Percentiles rank a stretch among this genome's conserved stretches.
Conservation (phyloP, 495 filamentous ascomycete species). For the Letharia columbiana region DNA sequence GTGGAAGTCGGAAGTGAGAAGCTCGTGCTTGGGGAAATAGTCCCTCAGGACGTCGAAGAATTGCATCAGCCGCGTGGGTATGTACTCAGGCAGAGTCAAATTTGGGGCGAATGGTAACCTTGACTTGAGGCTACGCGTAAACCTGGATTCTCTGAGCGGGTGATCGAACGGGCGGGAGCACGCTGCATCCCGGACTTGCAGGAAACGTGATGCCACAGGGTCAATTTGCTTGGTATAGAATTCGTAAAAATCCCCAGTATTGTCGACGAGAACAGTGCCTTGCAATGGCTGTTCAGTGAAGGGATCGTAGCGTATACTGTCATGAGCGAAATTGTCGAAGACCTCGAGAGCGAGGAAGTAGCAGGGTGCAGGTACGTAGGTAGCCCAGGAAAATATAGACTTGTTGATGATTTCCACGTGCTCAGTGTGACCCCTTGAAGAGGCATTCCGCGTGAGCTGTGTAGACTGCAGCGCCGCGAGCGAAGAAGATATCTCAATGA, state of each 20-base stretch:
- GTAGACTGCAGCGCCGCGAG: conserved; percentile 70
- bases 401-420: conserved; percentile 91
- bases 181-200: conserved; percentile 64
- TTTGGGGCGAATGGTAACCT: conserved; percentile 62
- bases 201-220: conserved; percentile 71
- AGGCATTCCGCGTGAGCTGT: conserved; percentile 55
- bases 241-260: conserved; percentile 83
- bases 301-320: conserved; percentile 79
- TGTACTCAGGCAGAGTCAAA: conserved; percentile 75
- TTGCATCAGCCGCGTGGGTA: conserved; percentile 88
- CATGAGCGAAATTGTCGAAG: conserved; percentile 97
- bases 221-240: conserved; percentile 77
- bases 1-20: conserved; percentile 88
- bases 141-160: conserved; percentile 44
- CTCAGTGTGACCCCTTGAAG: conserved; percentile 61
- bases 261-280: conserved; percentile 77
- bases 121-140: conserved; percentile 49
- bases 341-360: conserved; percentile 98
- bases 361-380: conserved; percentile 77
- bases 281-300: conserved; percentile 69
- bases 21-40: conserved; percentile 80
- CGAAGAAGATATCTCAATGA: conserved; percentile 85
- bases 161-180: conserved; percentile 47
- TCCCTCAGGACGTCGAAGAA: conserved; percentile 85
- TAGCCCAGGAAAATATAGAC: conserved; percentile 90